Conservation (phyloP, 148 eudicot species). For the Oxyria digyna region DNA sequence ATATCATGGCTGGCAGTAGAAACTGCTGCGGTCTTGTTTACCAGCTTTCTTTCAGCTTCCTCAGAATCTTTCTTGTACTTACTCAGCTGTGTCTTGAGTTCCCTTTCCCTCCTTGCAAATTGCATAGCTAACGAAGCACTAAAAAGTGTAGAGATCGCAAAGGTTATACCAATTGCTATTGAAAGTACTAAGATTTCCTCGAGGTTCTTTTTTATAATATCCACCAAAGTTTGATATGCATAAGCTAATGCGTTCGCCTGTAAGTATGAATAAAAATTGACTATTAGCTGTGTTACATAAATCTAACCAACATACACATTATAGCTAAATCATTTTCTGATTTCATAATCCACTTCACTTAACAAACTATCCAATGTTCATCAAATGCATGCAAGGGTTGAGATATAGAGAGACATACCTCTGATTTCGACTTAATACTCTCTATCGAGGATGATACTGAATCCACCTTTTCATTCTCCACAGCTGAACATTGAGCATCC, state of each 20-base stretch:
- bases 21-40: slow-evolving; percentile 49
- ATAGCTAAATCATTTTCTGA: too few species aligned
- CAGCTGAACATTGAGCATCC: too few species aligned
- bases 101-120: slow-evolving; percentile 26
- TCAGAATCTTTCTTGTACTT: slow-evolving; percentile 51
- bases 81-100: slow-evolving; percentile 28
- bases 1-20: slow-evolving; percentile 71
- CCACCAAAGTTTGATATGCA: slow-evolving; percentile 15
- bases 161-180: slow-evolving; percentile 12
- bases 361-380: too few species aligned
- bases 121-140: slow-evolving; percentile 14
- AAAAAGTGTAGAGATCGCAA: slow-evolving; percentile 15
- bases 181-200: slow-evolving; percentile 17
- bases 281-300: too few species aligned
- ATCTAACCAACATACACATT: too few species aligned
- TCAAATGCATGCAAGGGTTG: too few species aligned
- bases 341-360: too few species aligned
- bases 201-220: slow-evolving; percentile 15
- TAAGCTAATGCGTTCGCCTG: slow-evolving; percentile 35
- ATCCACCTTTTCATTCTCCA: too few species aligned
- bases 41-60: slow-evolving; percentile 53
- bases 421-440: too few species aligned
- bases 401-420: too few species aligned
- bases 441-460: too few species aligned
- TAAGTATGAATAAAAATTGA: neutral